phyloP scores from a whole-genome alignment of 768 basidiomycete genomes.

The Butyriboletus loyo region DNA sequence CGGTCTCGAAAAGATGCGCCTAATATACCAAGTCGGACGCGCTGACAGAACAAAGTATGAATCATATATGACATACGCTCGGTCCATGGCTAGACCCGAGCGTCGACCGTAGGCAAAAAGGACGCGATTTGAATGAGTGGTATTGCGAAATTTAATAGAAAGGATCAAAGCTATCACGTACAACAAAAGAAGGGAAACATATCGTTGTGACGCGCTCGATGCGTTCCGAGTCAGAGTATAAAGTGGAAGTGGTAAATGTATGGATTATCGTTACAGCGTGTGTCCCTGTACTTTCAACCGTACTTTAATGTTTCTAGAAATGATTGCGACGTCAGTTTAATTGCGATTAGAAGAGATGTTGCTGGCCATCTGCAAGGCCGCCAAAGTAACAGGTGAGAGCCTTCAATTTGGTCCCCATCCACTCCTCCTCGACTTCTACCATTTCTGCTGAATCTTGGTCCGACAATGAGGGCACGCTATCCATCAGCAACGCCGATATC shows the following conservation, averaged over 20 bases:
- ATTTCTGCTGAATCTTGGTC: slow-evolving; percentile 39
- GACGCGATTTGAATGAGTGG: too few relatives aligned
- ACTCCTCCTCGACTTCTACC: slow-evolving; percentile 93
- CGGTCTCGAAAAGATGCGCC: too few relatives aligned
- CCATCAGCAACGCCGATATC: slow-evolving; percentile 50
- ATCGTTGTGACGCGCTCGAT: too few relatives aligned
- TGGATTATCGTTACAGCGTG: background rate
- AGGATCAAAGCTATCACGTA: too few relatives aligned
- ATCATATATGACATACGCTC: too few relatives aligned
- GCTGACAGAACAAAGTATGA: too few relatives aligned
- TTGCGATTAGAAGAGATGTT: slow-evolving; percentile 47
- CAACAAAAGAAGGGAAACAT: too few relatives aligned
- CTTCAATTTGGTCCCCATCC: slow-evolving; percentile 92
- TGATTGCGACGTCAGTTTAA: background rate
- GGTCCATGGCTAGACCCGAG: too few relatives aligned
- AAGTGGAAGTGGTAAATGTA: background rate
- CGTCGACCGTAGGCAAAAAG: too few relatives aligned
- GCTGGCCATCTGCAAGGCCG: slow-evolving; percentile 70
- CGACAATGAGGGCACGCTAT: background rate
- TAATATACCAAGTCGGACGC: too few relatives aligned
- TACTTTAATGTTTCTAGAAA: background rate
- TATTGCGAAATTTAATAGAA: too few relatives aligned
- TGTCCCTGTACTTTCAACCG: background rate
- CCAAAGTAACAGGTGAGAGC: slow-evolving; percentile 95
- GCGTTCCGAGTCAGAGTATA: too few relatives aligned